Conservation (phyloP, 2,329 filamentous ascomycete species). For the Phyllosticta citribraziliensis region DNA sequence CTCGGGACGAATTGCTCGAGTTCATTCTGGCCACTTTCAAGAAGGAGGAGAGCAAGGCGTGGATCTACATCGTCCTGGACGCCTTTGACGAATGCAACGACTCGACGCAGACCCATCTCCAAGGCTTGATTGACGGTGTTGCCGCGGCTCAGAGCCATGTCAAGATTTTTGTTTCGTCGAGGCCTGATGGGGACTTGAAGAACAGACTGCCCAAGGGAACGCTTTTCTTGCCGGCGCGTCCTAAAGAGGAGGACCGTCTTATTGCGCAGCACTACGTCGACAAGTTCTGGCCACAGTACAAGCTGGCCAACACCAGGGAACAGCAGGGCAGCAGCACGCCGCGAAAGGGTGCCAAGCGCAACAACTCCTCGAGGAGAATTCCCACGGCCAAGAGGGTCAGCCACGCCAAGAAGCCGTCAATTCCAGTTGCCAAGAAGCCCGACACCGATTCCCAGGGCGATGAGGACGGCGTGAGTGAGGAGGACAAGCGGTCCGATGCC, state of each 20-base stretch:
- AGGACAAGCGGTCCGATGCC: not conserved
- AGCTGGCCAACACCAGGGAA: not conserved
- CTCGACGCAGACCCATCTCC: not conserved
- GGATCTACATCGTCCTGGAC: not conserved
- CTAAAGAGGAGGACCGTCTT: not conserved
- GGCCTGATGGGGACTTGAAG: not conserved
- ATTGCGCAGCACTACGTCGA: not conserved
- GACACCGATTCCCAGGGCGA: not conserved
- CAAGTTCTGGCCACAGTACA: not conserved
- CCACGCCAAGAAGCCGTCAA: not conserved
- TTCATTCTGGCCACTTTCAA: not conserved
- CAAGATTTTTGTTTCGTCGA: conserved; percentile 1
- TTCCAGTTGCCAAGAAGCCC: not conserved
- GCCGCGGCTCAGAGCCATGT: not conserved
- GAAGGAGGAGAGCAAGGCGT: not conserved
- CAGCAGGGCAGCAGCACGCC: not conserved
- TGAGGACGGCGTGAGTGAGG: not conserved
- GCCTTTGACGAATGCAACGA: not conserved
- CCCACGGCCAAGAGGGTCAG: not conserved
- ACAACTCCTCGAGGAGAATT: not conserved
- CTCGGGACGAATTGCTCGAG: not conserved
- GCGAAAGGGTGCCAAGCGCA: not conserved
- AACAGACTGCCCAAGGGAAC: not conserved
- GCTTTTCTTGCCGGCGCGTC: not conserved
- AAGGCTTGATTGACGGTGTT: not conserved